A percentile compares a stretch with the other conserved stretches of the same genome.
These are phyloP conservation scores for Hymenoscyphus fraxineus DNA, from an alignment of 2,329 filamentous ascomycete species.

Conservation along the genomic window DNA sequence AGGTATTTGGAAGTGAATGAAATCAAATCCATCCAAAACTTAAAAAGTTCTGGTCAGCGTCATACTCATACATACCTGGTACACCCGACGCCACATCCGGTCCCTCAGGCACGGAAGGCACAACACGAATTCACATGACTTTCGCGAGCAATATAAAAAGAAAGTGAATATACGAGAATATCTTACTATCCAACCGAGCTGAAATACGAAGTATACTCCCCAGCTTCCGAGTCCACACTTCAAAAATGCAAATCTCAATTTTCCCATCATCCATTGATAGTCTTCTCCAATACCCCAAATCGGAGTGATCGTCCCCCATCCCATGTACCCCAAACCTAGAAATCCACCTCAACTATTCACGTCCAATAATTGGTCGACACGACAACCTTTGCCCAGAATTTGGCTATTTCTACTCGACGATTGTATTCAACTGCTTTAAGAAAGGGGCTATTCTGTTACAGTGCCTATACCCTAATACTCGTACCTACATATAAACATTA, in stretches of 20 bases:
- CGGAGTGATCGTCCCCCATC: background rate
- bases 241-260: background rate
- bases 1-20: background rate
- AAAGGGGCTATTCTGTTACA: background rate
- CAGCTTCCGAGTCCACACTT: background rate
- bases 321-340: background rate
- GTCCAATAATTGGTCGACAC: background rate
- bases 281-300: background rate
- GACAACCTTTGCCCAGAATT: background rate
- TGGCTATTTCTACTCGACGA: background rate
- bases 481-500: too few species aligned
- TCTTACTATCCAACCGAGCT: too few species aligned
- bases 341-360: constrained; percentile 1
- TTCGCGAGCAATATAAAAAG: background rate
- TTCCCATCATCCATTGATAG: background rate
- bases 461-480: background rate
- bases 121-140: constrained; percentile 1
- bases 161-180: background rate
- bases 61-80: too few species aligned
- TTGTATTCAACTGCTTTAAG: background rate
- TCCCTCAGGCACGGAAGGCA: background rate
- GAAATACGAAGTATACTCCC: background rate
- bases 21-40: too few species aligned
- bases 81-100: too few species aligned
- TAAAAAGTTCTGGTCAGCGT: too few species aligned